Evolutionary conservation across 768 basidiomycete genomes (phyloP).

Genomic region (Inosperma sp.): DNA sequence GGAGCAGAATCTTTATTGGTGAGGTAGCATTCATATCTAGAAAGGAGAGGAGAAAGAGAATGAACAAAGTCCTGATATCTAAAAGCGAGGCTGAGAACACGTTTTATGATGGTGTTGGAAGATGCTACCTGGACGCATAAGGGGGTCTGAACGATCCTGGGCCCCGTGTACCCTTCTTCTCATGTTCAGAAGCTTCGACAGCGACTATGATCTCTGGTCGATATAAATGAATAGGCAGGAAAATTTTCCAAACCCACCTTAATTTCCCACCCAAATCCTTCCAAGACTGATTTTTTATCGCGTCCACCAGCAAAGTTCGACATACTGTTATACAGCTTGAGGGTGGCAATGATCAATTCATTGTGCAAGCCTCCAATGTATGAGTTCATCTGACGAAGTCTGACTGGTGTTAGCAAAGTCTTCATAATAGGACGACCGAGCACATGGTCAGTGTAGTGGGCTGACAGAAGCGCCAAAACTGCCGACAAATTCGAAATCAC

Average conservation of each 20-base stretch:
- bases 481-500: constrained; percentile 53
- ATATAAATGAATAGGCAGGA: neutral
- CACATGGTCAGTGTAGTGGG: constrained; percentile 64
- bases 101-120: neutral
- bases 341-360: constrained; percentile 59
- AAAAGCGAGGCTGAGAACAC: neutral
- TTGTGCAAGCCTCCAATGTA: constrained; percentile 59
- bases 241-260: constrained; percentile 44
- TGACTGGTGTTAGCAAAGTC: constrained; percentile 50
- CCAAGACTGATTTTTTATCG: constrained; percentile 58
- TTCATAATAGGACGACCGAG: constrained; percentile 62
- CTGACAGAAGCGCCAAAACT: constrained; percentile 57
- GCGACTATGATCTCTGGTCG: constrained; percentile 37
- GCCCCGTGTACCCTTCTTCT: constrained; percentile 52
- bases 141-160: constrained; percentile 30
- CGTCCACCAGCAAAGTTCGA: constrained; percentile 61
- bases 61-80: constrained; percentile 79
- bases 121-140: constrained; percentile 54
- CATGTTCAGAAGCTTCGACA: constrained; percentile 67
- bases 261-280: constrained; percentile 73
- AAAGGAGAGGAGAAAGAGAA: constrained; percentile 72
- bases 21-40: constrained; percentile 45
- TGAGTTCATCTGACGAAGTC: constrained; percentile 53
- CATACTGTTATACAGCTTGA: constrained; percentile 61
- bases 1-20: constrained; percentile 56